A percentile compares a stretch with the other conserved stretches of the same genome.
phyloP scores from a whole-genome alignment of 2,329 filamentous ascomycete genomes.

The Fonsecaea monophora region DNA sequence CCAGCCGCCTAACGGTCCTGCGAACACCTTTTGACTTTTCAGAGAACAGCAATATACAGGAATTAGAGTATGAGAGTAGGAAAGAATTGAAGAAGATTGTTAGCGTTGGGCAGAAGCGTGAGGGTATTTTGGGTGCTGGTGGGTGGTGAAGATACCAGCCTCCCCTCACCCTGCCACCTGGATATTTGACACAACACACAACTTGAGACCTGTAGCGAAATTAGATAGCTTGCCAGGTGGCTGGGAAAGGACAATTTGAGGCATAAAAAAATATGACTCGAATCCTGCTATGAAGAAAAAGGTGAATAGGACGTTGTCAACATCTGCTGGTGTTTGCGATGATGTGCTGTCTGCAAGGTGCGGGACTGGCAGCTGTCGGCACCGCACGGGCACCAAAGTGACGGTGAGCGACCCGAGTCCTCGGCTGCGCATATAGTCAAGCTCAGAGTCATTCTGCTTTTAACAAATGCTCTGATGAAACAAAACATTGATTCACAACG shows the following conservation, averaged over 20 bases:
- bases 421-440: neutral
- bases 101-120: conserved; percentile 22
- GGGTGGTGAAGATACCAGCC: conserved; percentile 24
- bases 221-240: conserved; percentile 13
- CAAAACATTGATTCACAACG: neutral
- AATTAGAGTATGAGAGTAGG: conserved; percentile 6
- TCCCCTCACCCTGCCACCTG: conserved; percentile 24
- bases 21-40: neutral
- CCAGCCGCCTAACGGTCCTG: neutral
- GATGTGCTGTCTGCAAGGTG: neutral
- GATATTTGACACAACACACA: conserved; percentile 12
- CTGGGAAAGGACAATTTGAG: conserved; percentile 19
- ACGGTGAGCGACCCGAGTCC: neutral
- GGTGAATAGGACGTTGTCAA: neutral
- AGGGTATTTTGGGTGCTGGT: conserved; percentile 23
- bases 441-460: neutral
- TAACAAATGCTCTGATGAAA: neutral
- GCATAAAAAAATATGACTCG: neutral
- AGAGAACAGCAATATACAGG: conserved; percentile 13
- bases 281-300: neutral
- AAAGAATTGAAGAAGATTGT: conserved; percentile 18
- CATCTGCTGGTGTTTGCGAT: neutral
- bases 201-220: conserved; percentile 21
- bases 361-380: conserved; percentile 4
- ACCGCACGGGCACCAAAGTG: neutral